A percentile compares a stretch with the other conserved stretches of the same genome.
Conservation (phyloP, 306 rosid genomes). For the Glycine latifolia region DNA sequence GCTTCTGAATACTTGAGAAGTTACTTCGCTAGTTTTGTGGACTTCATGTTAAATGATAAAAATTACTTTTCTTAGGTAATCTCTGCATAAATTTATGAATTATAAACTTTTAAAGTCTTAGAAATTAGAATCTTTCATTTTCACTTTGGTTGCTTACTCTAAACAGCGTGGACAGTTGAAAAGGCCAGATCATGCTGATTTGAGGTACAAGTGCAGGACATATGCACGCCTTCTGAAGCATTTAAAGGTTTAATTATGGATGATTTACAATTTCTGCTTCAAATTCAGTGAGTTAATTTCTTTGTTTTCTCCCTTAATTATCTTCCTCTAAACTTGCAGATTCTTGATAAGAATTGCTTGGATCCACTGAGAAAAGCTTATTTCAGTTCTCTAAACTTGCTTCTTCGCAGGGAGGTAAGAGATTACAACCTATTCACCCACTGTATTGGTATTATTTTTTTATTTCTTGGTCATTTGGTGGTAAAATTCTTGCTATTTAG, state of each 20-base stretch:
- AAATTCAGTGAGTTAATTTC: conserved; percentile 1
- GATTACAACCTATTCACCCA: conserved; percentile 46
- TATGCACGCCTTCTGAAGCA: conserved; percentile 91
- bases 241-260: conserved; percentile 70
- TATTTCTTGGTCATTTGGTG: conserved; percentile 33
- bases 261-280: conserved; percentile 29
- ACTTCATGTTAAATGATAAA: conserved; percentile 87
- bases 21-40: conserved; percentile 87
- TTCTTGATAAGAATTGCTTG: conserved; percentile 86
- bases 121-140: conserved; percentile 28
- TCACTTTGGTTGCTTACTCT: conserved; percentile 47
- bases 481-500: conserved; percentile 31
- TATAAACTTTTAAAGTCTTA: conserved; percentile 15
- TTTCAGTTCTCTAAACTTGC: conserved; percentile 91
- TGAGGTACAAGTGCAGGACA: conserved; percentile 91
- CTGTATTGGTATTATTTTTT: conserved; percentile 35
- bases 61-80: conserved; percentile 93
- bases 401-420: conserved; percentile 93
- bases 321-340: conserved; percentile 59
- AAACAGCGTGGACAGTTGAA: conserved; percentile 92
- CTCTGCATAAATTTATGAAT: conserved; percentile 36
- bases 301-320: conserved; percentile 33
- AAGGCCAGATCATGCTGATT: conserved; percentile 97
- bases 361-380: conserved; percentile 78
- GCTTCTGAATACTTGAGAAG: conserved; percentile 79